Evolutionary conservation across 768 basidiomycete genomes (phyloP).

Genomic region (Leccinum subgranulosum): DNA sequence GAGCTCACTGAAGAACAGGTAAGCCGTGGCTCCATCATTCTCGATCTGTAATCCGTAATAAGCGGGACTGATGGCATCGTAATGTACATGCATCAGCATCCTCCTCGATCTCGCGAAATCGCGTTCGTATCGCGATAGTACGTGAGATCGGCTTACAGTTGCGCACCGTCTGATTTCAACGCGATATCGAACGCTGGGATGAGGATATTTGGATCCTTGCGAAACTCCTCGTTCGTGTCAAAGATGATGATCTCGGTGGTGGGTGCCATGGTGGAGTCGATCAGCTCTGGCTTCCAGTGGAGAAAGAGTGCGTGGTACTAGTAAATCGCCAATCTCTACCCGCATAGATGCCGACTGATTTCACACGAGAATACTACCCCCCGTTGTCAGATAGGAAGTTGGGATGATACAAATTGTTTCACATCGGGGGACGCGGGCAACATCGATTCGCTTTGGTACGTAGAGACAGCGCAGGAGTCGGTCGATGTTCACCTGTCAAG

Average conservation of each 20-base stretch:
- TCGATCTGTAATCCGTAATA: slow-evolving; percentile 17
- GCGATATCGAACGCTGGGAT: neutral
- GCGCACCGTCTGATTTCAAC: neutral
- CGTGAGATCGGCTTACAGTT: neutral
- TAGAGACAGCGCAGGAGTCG: neutral
- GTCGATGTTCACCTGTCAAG: too few relatives aligned
- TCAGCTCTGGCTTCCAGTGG: neutral
- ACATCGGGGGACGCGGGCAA: neutral
- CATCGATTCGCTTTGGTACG: neutral
- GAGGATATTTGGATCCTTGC: neutral
- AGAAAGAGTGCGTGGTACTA: neutral
- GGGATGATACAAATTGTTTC: too few relatives aligned
- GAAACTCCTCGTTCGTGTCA: neutral
- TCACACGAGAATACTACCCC: too few relatives aligned
- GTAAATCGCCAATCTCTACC: neutral
- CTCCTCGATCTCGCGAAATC: neutral
- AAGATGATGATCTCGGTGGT: neutral
- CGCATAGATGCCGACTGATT: neutral
- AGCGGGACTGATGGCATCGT: neutral
- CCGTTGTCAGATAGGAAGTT: too few relatives aligned
- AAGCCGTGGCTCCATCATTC: slow-evolving; percentile 11
- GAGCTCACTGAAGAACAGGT: slow-evolving; percentile 16
- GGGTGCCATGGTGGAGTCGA: neutral
- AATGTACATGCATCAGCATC: neutral
- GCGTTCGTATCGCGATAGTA: neutral